A percentile compares a stretch with the other conserved stretches of the same genome.
Evolutionary conservation across 2,329 filamentous ascomycete genomes (phyloP).

Genomic region (Macrophomina phaseolina): DNA sequence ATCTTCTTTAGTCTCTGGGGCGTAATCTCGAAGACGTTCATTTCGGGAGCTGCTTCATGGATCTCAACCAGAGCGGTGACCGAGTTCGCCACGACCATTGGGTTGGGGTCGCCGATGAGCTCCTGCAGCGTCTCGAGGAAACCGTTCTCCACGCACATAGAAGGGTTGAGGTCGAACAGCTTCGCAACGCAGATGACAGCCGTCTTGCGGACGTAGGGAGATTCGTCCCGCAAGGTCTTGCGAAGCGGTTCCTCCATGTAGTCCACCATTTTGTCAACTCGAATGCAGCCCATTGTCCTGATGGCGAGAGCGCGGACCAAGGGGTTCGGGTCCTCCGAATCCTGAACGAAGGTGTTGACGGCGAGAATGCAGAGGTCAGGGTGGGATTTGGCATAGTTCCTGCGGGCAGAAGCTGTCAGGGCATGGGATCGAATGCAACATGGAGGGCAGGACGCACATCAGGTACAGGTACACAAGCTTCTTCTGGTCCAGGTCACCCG

Average conservation of each 20-base stretch:
- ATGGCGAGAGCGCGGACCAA: conserved; percentile 93
- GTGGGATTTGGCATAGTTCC: conserved; percentile 99
- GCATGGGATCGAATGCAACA: not conserved
- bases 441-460: conserved; percentile 66
- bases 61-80: conserved; percentile 95
- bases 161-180: conserved; percentile 91
- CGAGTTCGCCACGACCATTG: conserved; percentile 98
- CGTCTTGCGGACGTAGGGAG: conserved; percentile 97
- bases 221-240: conserved; percentile 96
- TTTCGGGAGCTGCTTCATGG: conserved; percentile 86
- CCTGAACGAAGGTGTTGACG: conserved; percentile 98
- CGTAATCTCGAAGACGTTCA: conserved; percentile 82
- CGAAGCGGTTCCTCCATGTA: conserved; percentile 98
- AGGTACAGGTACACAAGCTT: conserved; percentile 98
- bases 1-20: conserved; percentile 89
- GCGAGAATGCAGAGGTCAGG: conserved; percentile 98
- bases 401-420: conserved; percentile 45
- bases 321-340: conserved; percentile 97
- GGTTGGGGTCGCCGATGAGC: conserved; percentile 95
- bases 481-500: conserved; percentile 93
- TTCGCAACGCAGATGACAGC: conserved; percentile 98
- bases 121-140: conserved; percentile 94
- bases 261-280: conserved; percentile 99
- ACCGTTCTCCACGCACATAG: conserved; percentile 94
- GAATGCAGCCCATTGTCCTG: conserved; percentile 97